Evolutionary conservation across 352 stramenopile genomes (phyloP).

Genomic region (Aphanomyces cochlioides): DNA sequence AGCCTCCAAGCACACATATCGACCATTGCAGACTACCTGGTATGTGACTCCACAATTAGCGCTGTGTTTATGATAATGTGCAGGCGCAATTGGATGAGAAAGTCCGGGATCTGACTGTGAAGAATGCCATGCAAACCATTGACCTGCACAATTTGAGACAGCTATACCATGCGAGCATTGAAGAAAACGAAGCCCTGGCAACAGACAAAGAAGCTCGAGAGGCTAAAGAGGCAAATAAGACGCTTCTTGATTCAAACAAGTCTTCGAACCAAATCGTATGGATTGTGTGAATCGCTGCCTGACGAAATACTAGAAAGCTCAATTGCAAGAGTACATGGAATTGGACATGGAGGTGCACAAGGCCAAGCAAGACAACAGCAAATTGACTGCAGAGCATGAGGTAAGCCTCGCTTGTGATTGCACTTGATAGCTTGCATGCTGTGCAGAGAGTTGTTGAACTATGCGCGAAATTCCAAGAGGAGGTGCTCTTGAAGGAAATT

Average conservation of each 20-base stretch:
- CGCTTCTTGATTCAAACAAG: not conserved
- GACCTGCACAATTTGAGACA: constrained; percentile 13
- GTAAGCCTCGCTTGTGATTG: not conserved
- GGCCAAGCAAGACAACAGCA: constrained; percentile 17
- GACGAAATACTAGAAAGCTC: not conserved
- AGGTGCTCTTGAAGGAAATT: constrained; percentile 72
- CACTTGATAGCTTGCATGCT: not conserved
- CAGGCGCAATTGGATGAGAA: constrained; percentile 7
- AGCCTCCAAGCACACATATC: no score
- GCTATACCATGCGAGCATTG: constrained; percentile 8
- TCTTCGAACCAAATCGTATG: no score
- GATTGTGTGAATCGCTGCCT: no score
- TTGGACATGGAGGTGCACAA: constrained; percentile 27
- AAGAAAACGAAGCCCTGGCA: constrained; percentile 23
- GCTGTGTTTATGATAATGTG: not conserved
- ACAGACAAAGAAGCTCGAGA: not conserved
- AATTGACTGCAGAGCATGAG: constrained; percentile 10
- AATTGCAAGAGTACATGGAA: constrained; percentile 27
- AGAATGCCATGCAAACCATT: not conserved
- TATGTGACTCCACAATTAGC: no score
- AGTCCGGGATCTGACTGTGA: not conserved
- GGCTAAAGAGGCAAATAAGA: not conserved
- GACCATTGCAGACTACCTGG: no score
- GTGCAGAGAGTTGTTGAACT: constrained; percentile 41
- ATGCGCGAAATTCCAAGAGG: constrained; percentile 66